Evolutionary conservation across 371 early-diverging fungal species (phyloP).

Genomic region (Choanephora cucurbitarum): DNA sequence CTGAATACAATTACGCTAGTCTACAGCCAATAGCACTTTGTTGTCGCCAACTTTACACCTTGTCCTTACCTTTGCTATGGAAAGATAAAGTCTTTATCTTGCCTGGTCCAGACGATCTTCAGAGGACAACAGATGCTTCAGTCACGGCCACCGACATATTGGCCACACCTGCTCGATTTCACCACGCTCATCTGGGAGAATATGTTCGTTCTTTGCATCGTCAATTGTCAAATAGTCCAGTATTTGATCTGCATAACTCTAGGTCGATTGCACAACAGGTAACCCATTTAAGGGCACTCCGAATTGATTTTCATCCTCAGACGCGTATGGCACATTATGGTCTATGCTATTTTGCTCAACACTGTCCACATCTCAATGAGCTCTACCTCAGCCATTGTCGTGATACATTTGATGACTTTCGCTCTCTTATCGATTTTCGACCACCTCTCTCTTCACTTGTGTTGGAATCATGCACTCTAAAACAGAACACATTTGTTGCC

Average conservation of each 20-base stretch:
- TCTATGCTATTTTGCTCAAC: constrained; percentile 34
- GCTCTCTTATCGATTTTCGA: constrained; percentile 24
- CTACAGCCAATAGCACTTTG: constrained; percentile 39
- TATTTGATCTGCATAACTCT: constrained; percentile 44
- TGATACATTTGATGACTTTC: constrained; percentile 50
- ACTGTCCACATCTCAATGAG: constrained; percentile 38
- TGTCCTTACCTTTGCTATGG: constrained; percentile 50
- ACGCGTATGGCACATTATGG: constrained; percentile 46
- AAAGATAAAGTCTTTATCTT: constrained; percentile 53
- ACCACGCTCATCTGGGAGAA: constrained; percentile 32
- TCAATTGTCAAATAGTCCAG: constrained; percentile 38
- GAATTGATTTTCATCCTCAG: constrained; percentile 48
- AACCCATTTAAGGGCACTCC: constrained; percentile 36
- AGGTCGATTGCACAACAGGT: constrained; percentile 43
- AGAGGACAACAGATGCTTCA: constrained; percentile 16
- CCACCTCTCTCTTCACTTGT: constrained; percentile 36
- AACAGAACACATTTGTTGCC: constrained; percentile 25
- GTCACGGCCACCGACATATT: constrained; percentile 46
- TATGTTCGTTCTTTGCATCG: constrained; percentile 46
- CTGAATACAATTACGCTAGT: constrained; percentile 33
- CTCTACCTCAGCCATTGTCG: constrained; percentile 47
- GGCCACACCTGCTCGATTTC: constrained; percentile 26
- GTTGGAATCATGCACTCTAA: constrained; percentile 41
- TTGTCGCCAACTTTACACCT: constrained; percentile 36
- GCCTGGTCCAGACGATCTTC: constrained; percentile 35